Evolutionary conservation across 208 protist species (phyloP), one percentile per base, ranked within the genome.

Genomic region (Acanthamoeba rhysodes): DNA sequence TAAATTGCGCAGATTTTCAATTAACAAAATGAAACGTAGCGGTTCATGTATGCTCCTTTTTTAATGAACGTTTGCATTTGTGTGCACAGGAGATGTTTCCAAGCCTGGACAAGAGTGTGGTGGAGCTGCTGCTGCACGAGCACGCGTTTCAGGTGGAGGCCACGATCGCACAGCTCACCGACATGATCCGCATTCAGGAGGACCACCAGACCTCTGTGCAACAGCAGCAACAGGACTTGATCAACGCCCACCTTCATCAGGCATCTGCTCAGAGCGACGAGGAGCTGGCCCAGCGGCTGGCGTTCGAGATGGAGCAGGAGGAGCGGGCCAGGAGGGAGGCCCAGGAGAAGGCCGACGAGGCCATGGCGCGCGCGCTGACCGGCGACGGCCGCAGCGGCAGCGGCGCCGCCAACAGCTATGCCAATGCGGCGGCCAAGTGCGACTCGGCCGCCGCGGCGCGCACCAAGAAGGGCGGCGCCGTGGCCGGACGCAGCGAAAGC

Each of bases 51-150:
- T 70, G 20, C 20, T 70, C n/a, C 20, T 29, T 6, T 29, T 70
- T 70, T n/a, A n/a, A n/a, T n/a, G n/a, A 6, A 70, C 62, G 62
- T 29, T 70, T 29, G n/a, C n/a, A 70, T 70, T 16, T 70, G 2
- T 22, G 22, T 64, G 57, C 24, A 84, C n/a, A n/a, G 84, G 84
- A 68, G 55, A 90, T 90, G 84, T 90, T 90, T 66, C 84, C 84
- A 22, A 48, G 32, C 22, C 32, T 90, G 84, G 84, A 59, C 32
- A 14, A 48, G 12, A 24, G 14, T 6, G 57, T 70, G 29, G 29
- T 90, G n/a, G 84, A 62, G 34, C 53, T 90, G 41, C 32, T 90
- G 24, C 37, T 90, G 18, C 32, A 90, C 4, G 55, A 90, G 20
- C 84, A 41, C 84, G 57, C 10, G 8, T 62, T 70, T 48, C 48